Conservation (phyloP, 2,329 filamentous ascomycete genomes). For the Fusarium keratoplasticum region DNA sequence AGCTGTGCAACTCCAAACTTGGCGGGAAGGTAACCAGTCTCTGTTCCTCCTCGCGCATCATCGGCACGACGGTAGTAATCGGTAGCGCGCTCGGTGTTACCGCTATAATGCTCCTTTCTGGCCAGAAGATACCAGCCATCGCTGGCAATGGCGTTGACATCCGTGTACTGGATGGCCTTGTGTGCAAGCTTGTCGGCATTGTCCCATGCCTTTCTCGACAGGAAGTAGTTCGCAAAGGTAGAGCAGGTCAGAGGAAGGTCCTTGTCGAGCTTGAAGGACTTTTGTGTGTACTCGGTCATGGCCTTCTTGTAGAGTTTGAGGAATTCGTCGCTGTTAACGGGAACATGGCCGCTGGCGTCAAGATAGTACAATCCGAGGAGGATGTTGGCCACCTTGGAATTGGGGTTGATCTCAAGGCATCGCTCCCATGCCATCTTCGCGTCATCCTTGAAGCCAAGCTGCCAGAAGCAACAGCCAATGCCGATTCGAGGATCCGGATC, state of each 20-base stretch:
- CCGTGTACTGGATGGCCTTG: constrained; percentile 94
- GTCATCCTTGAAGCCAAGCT: constrained; percentile 92
- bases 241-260: constrained; percentile 90
- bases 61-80: constrained; percentile 93
- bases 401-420: constrained; percentile 80
- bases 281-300: constrained; percentile 94
- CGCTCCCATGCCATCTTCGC: constrained; percentile 92
- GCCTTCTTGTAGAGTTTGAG: constrained; percentile 88
- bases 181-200: constrained; percentile 89
- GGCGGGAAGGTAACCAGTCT: constrained; percentile 90
- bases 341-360: constrained; percentile 84
- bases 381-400: constrained; percentile 91
- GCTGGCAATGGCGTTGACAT: constrained; percentile 95
- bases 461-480: constrained; percentile 97
- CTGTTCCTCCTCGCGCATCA: constrained; percentile 89
- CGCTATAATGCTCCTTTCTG: constrained; percentile 87
- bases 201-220: constrained; percentile 81
- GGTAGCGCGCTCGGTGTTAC: constrained; percentile 78
- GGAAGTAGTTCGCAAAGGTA: constrained; percentile 90
- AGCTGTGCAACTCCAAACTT: constrained; percentile 96
- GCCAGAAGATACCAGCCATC: constrained; percentile 98
- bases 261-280: constrained; percentile 93
- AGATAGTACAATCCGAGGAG: constrained; percentile 92
- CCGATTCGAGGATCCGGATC: constrained; percentile 97
- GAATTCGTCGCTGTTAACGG: constrained; percentile 87